phyloP scores from a whole-genome alignment of 2,329 filamentous ascomycete genomes.

The Calonectria henricotiae region DNA sequence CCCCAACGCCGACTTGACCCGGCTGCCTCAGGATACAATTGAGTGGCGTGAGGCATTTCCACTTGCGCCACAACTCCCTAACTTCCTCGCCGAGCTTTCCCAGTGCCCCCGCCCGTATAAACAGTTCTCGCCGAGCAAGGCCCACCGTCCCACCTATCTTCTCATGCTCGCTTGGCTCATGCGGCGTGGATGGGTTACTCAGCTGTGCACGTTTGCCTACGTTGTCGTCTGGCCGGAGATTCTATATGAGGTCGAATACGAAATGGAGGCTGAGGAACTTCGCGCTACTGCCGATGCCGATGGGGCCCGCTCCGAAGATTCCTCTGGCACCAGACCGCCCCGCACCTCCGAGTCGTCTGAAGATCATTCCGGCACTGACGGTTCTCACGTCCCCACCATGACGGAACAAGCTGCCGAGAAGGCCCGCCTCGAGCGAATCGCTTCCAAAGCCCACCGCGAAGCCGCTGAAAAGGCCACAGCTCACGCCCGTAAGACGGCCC shows the following conservation, averaged over 20 bases:
- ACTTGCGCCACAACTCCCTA: constrained; percentile 85
- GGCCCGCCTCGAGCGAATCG: constrained; percentile 74
- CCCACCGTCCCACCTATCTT: constrained; percentile 90
- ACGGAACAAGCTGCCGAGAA: constrained; percentile 73
- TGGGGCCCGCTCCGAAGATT: constrained; percentile 45
- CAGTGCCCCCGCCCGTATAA: constrained; percentile 87
- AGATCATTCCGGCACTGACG: constrained; percentile 46
- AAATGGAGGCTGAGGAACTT: constrained; percentile 78
- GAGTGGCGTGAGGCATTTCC: constrained; percentile 87
- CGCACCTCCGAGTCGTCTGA: constrained; percentile 52
- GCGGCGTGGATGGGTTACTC: constrained; percentile 93
- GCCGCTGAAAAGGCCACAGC: constrained; percentile 72
- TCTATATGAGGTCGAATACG: constrained; percentile 83
- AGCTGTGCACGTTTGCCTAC: constrained; percentile 92
- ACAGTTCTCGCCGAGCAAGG: constrained; percentile 86
- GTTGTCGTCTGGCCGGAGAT: constrained; percentile 88
- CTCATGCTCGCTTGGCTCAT: constrained; percentile 95
- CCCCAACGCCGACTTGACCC: constrained; percentile 86
- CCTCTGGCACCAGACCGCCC: constrained; percentile 42
- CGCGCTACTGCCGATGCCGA: constrained; percentile 55
- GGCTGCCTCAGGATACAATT: constrained; percentile 78
- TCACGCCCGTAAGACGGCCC: constrained; percentile 68
- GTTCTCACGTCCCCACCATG: constrained; percentile 58
- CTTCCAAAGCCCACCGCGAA: constrained; percentile 69
- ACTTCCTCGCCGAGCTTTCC: constrained; percentile 89